These are phyloP conservation scores for Hansenula lynferdii DNA, from an alignment of 1,139 yeast genomes.

Conservation along the genomic window DNA sequence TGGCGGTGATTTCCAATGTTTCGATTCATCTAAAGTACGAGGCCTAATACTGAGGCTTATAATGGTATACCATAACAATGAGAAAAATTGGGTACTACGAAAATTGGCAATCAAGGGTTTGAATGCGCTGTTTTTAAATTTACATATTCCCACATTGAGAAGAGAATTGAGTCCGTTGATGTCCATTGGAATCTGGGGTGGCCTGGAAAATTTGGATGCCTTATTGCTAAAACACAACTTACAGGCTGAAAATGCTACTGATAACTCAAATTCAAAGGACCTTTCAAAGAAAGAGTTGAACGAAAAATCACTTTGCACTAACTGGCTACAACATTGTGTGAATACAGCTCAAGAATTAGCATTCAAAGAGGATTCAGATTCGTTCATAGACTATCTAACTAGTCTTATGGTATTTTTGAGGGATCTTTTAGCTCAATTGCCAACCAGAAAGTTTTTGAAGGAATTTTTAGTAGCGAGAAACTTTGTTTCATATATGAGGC, in stretches of 20 bases:
- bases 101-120: constrained; percentile 4
- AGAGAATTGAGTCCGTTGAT: constrained; percentile 30
- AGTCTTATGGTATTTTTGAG: not conserved
- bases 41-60: constrained; percentile 9
- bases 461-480: not conserved
- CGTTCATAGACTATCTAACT: not conserved
- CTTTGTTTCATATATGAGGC: not conserved
- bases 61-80: constrained; percentile 11
- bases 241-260: constrained; percentile 2
- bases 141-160: constrained; percentile 18
- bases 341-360: too few relatives aligned
- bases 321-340: constrained; percentile 11
- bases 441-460: not conserved
- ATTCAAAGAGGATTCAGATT: too few relatives aligned
- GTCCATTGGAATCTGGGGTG: constrained; percentile 34
- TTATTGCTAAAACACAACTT: constrained; percentile 4
- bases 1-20: constrained; percentile 1
- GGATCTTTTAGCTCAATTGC: not conserved
- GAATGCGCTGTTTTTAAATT: constrained; percentile 1
- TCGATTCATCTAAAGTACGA: constrained; percentile 4
- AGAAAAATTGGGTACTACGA: constrained; percentile 1
- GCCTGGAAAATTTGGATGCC: constrained; percentile 22
- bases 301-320: constrained; percentile 23
- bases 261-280: constrained; percentile 16
- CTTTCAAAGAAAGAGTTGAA: constrained; percentile 14